phyloP scores from a whole-genome alignment of 1,284 basidiomycete species.

The Cutaneotrichosporon cavernicola region DNA sequence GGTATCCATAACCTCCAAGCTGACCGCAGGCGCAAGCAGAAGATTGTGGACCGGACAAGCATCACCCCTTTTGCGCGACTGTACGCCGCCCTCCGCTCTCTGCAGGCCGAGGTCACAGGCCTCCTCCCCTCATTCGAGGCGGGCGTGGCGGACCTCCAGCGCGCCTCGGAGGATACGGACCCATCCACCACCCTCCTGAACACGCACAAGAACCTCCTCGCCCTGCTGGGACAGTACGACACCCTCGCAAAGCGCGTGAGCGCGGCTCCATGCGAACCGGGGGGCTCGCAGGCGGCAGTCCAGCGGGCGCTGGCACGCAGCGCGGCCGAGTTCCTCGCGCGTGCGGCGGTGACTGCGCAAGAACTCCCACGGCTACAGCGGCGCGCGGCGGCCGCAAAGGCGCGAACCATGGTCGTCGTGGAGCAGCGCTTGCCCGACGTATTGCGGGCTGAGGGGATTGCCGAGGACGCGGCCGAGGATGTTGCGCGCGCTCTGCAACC shows the following conservation, averaged over 20 bases:
- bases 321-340: constrained; percentile 78
- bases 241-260: constrained; percentile 79
- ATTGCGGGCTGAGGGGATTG: constrained; percentile 27
- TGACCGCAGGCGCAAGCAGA: constrained; percentile 71
- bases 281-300: constrained; percentile 75
- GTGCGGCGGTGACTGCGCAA: constrained; percentile 58
- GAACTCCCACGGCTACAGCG: constrained; percentile 64
- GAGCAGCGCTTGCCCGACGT: constrained; percentile 37
- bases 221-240: constrained; percentile 84
- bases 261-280: constrained; percentile 63
- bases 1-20: background rate
- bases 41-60: constrained; percentile 65
- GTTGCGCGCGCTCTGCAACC: constrained; percentile 74
- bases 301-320: constrained; percentile 76
- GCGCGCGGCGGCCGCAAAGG: constrained; percentile 32
- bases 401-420: constrained; percentile 32
- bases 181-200: constrained; percentile 59
- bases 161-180: constrained; percentile 8
- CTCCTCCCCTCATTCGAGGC: constrained; percentile 71
- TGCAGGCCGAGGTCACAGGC: constrained; percentile 75
- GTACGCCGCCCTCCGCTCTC: constrained; percentile 68
- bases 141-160: constrained; percentile 60
- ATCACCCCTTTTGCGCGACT: constrained; percentile 67
- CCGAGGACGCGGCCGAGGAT: constrained; percentile 56
- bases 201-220: constrained; percentile 73